Evolutionary conservation across 768 basidiomycete species (phyloP), one percentile per base, ranked within the genome.

Genomic region (Auriculariales sp.): DNA sequence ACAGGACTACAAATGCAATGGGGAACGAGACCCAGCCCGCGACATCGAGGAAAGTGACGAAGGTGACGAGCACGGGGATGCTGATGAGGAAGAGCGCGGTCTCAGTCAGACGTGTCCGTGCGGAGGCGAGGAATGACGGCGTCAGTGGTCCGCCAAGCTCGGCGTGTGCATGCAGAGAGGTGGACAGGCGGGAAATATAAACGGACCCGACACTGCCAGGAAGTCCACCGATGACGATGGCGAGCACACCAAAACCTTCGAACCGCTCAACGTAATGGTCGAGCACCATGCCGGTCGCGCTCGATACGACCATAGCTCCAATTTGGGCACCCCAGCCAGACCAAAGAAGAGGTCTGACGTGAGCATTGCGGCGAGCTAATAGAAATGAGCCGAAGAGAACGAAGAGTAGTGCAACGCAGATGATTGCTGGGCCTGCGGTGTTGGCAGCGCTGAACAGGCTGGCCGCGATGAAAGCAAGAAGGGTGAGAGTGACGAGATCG

Each of bases 281-380:
- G 9, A 99, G 77, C 0, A 97, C 83, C 54, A 97, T 81, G 0
- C 95, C 95, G 0, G 94, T 86, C 0, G 78, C 88, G 51, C 80
- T 84, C 57, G 80, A 83, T 57, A 94, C 87, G 36, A 77, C 62
- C 88, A 94, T 91, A 4, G 90, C 89, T n/a, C 78, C 78, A 50
- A 95, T 81, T 2, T 98, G 71, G 0, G 95, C 92, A 0, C 73
- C 67, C 95, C 95, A 99, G 2, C 94, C 95, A 47, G 86, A 75
- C 35, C 70, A 73, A 9, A 97, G 71, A 2, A 97, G 74, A 4
- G 79, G 75, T 49, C 74, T 73, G 14, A 87, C 83, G 58, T 78
- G 67, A 47, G 69, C 65, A 62, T 95, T 94, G 3, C 75, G 72
- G 35, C 74, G 65, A 0, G 82, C 81, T 55, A 77, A 59, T 7